phyloP scores from a whole-genome alignment of 2,329 filamentous ascomycete genomes.

The Talaromyces rugulosus region DNA sequence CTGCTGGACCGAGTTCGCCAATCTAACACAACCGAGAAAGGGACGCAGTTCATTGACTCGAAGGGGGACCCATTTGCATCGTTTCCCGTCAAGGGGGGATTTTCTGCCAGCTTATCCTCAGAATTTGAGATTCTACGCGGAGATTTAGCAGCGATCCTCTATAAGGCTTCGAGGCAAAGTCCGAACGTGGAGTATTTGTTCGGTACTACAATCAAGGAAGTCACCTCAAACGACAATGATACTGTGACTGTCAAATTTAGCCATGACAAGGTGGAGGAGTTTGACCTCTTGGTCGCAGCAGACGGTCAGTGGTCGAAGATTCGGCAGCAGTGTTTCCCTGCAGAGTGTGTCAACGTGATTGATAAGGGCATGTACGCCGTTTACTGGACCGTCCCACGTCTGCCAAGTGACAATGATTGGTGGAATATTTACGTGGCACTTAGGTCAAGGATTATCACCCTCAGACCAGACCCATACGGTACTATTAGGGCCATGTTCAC shows the following conservation, averaged over 20 bases:
- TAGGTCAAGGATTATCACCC: constrained; percentile 34
- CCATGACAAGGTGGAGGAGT: constrained; percentile 17
- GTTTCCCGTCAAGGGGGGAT: constrained; percentile 33
- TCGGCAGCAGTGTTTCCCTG: constrained; percentile 18
- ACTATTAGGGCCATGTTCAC: constrained; percentile 16
- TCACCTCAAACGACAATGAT: constrained; percentile 18
- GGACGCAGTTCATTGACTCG: constrained; percentile 45
- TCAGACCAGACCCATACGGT: not conserved
- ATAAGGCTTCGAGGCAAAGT: constrained; percentile 22
- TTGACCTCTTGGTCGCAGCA: constrained; percentile 27
- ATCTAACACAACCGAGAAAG: constrained; percentile 43
- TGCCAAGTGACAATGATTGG: constrained; percentile 25
- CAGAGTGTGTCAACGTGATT: constrained; percentile 7
- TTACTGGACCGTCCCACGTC: constrained; percentile 34
- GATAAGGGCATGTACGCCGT: constrained; percentile 25
- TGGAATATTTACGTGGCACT: constrained; percentile 34
- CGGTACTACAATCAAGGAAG: constrained; percentile 23
- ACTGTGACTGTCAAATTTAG: constrained; percentile 21
- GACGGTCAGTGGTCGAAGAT: constrained; percentile 26
- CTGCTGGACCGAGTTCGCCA: constrained; percentile 41
- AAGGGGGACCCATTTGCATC: constrained; percentile 36
- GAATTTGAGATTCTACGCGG: constrained; percentile 56
- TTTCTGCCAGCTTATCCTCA: constrained; percentile 39
- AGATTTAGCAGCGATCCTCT: constrained; percentile 45
- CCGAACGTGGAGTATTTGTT: constrained; percentile 26